Evolutionary conservation across 2,329 filamentous ascomycete genomes (phyloP).

Genomic region (Ophiosphaerella narmari): DNA sequence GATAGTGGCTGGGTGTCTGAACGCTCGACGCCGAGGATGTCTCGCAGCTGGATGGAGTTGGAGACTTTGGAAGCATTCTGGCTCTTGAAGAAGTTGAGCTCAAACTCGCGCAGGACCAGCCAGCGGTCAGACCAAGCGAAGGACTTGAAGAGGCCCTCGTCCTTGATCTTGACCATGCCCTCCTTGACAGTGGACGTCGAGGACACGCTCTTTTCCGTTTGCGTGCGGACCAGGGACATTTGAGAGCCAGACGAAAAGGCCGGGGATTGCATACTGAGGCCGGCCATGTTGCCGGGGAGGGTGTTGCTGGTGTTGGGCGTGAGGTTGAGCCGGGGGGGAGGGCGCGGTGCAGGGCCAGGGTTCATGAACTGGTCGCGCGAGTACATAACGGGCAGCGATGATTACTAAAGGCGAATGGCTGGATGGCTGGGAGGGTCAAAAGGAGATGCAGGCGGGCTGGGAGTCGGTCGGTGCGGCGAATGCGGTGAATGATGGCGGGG

Average conservation of each 20-base stretch:
- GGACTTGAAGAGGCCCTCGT: constrained; percentile 84
- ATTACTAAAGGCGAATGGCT: constrained; percentile 10
- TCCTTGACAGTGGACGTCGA: constrained; percentile 55
- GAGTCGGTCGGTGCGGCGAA: constrained; percentile 3
- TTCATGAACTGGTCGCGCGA: constrained; percentile 84
- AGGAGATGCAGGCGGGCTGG: neutral
- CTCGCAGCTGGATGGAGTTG: constrained; percentile 82
- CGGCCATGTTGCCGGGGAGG: constrained; percentile 77
- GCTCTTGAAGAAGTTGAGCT: constrained; percentile 91
- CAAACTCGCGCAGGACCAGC: constrained; percentile 87
- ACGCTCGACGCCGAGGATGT: constrained; percentile 86
- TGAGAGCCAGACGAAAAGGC: constrained; percentile 43
- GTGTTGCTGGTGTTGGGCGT: constrained; percentile 71
- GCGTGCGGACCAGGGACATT: constrained; percentile 48
- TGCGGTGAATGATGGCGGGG: constrained; percentile 34
- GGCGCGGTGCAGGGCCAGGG: constrained; percentile 89
- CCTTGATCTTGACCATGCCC: constrained; percentile 84
- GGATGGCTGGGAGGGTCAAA: constrained; percentile 1
- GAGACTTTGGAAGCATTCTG: constrained; percentile 80
- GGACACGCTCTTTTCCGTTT: constrained; percentile 47
- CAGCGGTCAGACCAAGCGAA: constrained; percentile 88
- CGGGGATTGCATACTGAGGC: constrained; percentile 73
- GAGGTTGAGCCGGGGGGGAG: constrained; percentile 81
- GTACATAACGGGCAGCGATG: constrained; percentile 57
- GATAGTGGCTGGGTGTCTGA: constrained; percentile 91